These are phyloP conservation scores for Fusarium sp. DNA, from an alignment of 2,329 filamentous ascomycete genomes.

Conservation along the genomic window DNA sequence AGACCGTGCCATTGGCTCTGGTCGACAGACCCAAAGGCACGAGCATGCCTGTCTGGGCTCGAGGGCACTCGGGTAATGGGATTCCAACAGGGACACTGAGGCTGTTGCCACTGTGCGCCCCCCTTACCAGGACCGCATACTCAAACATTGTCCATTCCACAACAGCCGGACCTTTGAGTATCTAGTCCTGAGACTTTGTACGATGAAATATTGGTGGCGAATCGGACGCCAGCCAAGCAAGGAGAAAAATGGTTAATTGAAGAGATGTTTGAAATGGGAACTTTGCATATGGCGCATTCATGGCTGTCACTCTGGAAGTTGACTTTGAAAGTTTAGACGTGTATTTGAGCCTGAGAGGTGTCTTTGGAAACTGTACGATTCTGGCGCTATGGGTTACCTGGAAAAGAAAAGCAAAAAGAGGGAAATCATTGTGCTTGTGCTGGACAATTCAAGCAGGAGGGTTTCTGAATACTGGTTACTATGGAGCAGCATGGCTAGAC, in stretches of 20 bases:
- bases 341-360: not conserved
- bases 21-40: not conserved
- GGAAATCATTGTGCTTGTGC: slow-evolving; percentile 8
- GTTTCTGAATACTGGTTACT: not conserved
- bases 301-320: slow-evolving; percentile 5
- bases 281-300: slow-evolving; percentile 2
- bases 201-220: not conserved
- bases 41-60: not conserved
- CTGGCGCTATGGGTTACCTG: slow-evolving; percentile 7
- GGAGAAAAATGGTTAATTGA: not conserved
- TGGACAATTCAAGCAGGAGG: not conserved
- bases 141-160: slow-evolving; percentile 6
- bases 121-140: not conserved
- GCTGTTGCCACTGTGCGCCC: not conserved
- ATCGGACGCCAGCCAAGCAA: not conserved
- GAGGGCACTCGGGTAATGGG: not conserved
- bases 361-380: slow-evolving; percentile 4
- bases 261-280: not conserved
- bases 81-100: not conserved
- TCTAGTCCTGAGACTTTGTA: not conserved
- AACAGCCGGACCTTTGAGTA: slow-evolving; percentile 1
- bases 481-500: slow-evolving; percentile 5
- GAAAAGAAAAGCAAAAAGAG: not conserved
- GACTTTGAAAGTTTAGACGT: slow-evolving; percentile 29
- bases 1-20: not conserved